Evolutionary conservation across 768 basidiomycete genomes (phyloP).

Genomic region (Tephrocybe sp.): DNA sequence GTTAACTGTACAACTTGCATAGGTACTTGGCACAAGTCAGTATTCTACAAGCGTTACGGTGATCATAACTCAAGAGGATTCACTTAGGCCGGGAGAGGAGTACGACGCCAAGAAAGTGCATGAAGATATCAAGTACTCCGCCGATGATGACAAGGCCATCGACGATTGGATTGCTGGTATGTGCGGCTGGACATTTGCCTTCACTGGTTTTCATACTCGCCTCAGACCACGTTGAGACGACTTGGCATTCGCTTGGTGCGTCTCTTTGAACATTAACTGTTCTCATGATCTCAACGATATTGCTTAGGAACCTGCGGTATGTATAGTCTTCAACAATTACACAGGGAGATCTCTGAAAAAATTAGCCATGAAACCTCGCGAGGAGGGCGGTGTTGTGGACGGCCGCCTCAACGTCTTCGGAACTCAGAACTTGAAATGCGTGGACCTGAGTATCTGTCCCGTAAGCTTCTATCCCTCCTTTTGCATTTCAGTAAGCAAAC

Average conservation of each 20-base stretch:
- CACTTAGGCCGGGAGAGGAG: slow-evolving; percentile 41
- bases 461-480: slow-evolving; percentile 30
- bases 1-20: neutral
- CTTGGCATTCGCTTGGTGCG: slow-evolving; percentile 68
- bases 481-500: neutral
- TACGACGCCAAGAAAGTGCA: slow-evolving; percentile 57
- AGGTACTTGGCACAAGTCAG: slow-evolving; percentile 54
- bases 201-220: neutral
- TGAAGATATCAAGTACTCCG: slow-evolving; percentile 62
- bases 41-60: neutral
- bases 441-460: slow-evolving; percentile 71
- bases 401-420: slow-evolving; percentile 61
- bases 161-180: slow-evolving; percentile 62
- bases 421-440: slow-evolving; percentile 63
- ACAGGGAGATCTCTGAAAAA: neutral
- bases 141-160: slow-evolving; percentile 69
- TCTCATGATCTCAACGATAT: neutral
- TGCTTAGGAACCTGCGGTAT: slow-evolving; percentile 42
- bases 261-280: slow-evolving; percentile 2
- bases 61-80: neutral
- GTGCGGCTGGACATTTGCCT: slow-evolving; percentile 6
- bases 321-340: neutral
- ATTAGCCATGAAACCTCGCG: slow-evolving; percentile 63
- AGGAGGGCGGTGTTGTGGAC: slow-evolving; percentile 67
- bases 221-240: slow-evolving; percentile 70